Evolutionary conservation across 352 stramenopile genomes (phyloP).

Genomic region (Pythium folliculosum): DNA sequence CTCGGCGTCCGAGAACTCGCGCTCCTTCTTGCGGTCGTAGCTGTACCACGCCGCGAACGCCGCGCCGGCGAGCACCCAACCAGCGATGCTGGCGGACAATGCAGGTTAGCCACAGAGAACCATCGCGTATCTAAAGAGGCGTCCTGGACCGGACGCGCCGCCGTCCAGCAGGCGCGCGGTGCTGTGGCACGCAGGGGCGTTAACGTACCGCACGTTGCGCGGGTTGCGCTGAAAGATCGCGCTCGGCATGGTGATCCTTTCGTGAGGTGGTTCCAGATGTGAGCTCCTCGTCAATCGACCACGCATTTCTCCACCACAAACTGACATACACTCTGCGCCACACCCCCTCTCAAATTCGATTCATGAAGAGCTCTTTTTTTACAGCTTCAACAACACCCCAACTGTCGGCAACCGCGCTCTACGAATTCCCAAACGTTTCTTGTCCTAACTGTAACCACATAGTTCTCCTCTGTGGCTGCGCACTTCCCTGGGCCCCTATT

Average conservation of each 20-base stretch:
- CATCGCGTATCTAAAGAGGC: no score
- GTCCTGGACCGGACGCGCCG: no score
- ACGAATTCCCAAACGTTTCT: background rate
- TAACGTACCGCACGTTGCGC: constrained; percentile 32
- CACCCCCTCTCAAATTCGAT: constrained; percentile 22
- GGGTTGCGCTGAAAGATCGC: constrained; percentile 32
- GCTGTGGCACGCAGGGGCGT: no score
- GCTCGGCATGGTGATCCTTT: constrained; percentile 15
- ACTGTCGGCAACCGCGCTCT: no score
- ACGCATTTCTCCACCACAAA: background rate
- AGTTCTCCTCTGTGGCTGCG: no score
- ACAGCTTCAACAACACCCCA: constrained; percentile 1
- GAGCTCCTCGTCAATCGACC: background rate
- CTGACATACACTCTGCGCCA: constrained; percentile 3
- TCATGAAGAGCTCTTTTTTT: no score
- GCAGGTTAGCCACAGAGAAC: background rate
- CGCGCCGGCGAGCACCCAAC: constrained; percentile 49
- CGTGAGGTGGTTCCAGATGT: no score
- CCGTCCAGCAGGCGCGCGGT: no score
- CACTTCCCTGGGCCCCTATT: no score
- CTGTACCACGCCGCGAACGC: constrained; percentile 51
- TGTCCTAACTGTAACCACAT: no score
- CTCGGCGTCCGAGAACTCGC: constrained; percentile 53
- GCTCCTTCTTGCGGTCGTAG: constrained; percentile 59
- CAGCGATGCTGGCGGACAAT: constrained; percentile 41